Percentiles rank a stretch among this genome's conserved stretches.
phyloP scores from a whole-genome alignment of 495 filamentous ascomycete species.

The Neurospora sp. region DNA sequence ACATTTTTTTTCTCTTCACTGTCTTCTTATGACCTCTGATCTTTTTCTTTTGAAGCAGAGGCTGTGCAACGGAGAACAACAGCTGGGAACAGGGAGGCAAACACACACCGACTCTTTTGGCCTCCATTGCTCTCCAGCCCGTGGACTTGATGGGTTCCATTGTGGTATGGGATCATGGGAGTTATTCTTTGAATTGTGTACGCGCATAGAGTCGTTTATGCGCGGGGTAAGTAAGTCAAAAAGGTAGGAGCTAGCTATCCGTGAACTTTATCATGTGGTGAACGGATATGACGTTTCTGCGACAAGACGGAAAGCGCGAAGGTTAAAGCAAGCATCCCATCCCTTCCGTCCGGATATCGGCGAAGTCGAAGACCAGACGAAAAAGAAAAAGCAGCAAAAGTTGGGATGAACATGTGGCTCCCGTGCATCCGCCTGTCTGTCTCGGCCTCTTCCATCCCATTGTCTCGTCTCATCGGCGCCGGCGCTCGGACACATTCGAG shows the following conservation, averaged over 20 bases:
- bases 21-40: background rate
- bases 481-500: background rate
- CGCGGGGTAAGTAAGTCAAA: background rate
- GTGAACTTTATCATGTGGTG: background rate
- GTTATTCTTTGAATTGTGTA: background rate
- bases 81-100: background rate
- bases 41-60: background rate
- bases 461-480: background rate
- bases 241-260: background rate
- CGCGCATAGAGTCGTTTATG: background rate
- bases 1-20: background rate
- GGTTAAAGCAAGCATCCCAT: background rate
- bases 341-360: background rate
- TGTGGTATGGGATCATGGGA: background rate
- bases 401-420: background rate
- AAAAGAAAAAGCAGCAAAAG: background rate
- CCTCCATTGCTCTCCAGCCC: background rate
- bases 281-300: background rate
- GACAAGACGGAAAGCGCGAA: background rate
- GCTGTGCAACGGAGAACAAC: background rate
- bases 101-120: conserved; percentile 7
- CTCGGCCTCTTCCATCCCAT: background rate
- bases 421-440: background rate
- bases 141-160: background rate
- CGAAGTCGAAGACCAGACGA: background rate